Evolutionary conservation across 1,284 basidiomycete species (phyloP).

Genomic region (Ganoderma leucocontextum): DNA sequence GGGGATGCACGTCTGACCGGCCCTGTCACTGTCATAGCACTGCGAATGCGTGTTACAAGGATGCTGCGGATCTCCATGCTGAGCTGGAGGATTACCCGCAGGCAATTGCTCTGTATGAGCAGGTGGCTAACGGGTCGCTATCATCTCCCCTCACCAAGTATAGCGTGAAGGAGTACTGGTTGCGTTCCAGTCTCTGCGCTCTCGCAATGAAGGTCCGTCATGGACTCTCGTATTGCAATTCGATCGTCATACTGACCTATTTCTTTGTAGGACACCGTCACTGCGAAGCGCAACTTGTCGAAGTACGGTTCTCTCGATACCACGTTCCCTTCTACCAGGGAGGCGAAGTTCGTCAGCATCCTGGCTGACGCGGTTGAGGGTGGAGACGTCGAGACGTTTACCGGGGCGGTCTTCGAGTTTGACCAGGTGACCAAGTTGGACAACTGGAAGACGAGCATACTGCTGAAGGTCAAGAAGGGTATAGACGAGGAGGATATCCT

Average conservation of each 20-base stretch:
- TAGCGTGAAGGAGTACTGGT: conserved; percentile 98
- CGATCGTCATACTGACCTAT: conserved; percentile 8
- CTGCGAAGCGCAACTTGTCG: conserved; percentile 79
- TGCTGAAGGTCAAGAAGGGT: conserved; percentile 88
- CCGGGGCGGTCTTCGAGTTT: conserved; percentile 82
- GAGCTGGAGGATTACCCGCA: conserved; percentile 87
- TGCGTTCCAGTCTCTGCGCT: conserved; percentile 88
- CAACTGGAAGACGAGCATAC: conserved; percentile 92
- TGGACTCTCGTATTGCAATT: conserved; percentile 1
- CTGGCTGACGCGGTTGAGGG: conserved; percentile 84
- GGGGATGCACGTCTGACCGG: neutral
- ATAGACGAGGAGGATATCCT: conserved; percentile 66
- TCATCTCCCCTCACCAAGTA: conserved; percentile 93
- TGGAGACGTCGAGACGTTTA: conserved; percentile 83
- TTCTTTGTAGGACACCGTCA: conserved; percentile 80
- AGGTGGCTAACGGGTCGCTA: conserved; percentile 90
- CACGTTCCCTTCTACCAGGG: conserved; percentile 86
- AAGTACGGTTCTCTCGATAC: conserved; percentile 82
- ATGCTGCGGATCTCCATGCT: conserved; percentile 94
- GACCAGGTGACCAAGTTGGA: conserved; percentile 92
- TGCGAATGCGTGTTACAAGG: conserved; percentile 95
- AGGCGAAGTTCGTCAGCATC: conserved; percentile 85
- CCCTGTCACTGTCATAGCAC: conserved; percentile 62
- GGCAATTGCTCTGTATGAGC: conserved; percentile 90
- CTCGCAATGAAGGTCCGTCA: conserved; percentile 85